Evolutionary conservation across 2,329 filamentous ascomycete genomes (phyloP).

Genomic region (Dothiorella sarmentorum): DNA sequence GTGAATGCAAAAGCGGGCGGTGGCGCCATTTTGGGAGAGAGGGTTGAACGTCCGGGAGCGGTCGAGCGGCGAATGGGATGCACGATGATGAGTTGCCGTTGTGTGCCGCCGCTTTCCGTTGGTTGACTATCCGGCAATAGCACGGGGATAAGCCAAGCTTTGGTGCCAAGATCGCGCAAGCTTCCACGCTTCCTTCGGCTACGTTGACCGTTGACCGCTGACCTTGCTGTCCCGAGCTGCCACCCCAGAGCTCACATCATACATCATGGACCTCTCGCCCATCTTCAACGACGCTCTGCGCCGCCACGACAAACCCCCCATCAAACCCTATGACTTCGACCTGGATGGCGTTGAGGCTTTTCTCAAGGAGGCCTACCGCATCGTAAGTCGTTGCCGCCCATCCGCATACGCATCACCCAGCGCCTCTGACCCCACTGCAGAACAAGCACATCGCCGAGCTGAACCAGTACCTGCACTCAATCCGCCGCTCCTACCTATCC

Average conservation of each 20-base stretch:
- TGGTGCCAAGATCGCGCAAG: neutral
- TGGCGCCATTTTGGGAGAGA: neutral
- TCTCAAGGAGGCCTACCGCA: slow-evolving; percentile 88
- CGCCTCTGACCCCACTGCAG: slow-evolving; percentile 47
- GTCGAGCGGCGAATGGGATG: neutral
- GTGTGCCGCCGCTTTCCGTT: neutral
- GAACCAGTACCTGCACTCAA: slow-evolving; percentile 72
- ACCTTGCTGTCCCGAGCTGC: no score
- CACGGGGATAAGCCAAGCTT: neutral
- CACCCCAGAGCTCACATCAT: no score
- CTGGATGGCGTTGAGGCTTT: slow-evolving; percentile 69
- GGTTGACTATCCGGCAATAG: slow-evolving; percentile 1
- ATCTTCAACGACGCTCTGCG: slow-evolving; percentile 66
- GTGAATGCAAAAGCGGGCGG: neutral
- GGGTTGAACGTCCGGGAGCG: neutral
- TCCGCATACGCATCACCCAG: slow-evolving; percentile 17
- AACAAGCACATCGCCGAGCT: slow-evolving; percentile 82
- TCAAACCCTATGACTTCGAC: slow-evolving; percentile 43
- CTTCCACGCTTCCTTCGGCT: slow-evolving; percentile 4
- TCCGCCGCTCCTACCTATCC: slow-evolving; percentile 88
- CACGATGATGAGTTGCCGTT: neutral
- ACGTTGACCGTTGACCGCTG: no score
- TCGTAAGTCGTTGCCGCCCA: slow-evolving; percentile 58
- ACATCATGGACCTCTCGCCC: slow-evolving; percentile 58
- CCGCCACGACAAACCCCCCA: slow-evolving; percentile 53